Evolutionary conservation across 768 basidiomycete genomes (phyloP).

Genomic region (Coprinellus micaceus): DNA sequence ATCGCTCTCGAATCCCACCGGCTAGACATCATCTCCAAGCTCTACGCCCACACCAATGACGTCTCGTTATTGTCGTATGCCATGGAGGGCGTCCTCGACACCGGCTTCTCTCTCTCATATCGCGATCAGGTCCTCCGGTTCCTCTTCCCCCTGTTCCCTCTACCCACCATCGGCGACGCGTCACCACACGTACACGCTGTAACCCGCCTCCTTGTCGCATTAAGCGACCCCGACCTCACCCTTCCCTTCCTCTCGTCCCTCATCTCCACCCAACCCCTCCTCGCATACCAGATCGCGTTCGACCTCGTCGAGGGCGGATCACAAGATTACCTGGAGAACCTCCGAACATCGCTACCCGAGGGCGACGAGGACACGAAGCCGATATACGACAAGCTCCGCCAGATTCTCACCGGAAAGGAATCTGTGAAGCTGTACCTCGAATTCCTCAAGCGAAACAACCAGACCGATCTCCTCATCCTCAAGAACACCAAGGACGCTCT

Average conservation of each 20-base stretch:
- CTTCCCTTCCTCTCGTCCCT: slow-evolving; percentile 70
- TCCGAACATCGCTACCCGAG: slow-evolving; percentile 65
- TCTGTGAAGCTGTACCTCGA: slow-evolving; percentile 92
- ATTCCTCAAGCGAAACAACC: slow-evolving; percentile 93
- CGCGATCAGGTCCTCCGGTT: slow-evolving; percentile 78
- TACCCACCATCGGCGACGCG: slow-evolving; percentile 63
- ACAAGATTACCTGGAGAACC: slow-evolving; percentile 84
- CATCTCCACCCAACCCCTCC: slow-evolving; percentile 62
- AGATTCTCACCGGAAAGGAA: slow-evolving; percentile 86
- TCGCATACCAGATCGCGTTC: slow-evolving; percentile 95
- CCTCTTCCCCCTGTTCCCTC: slow-evolving; percentile 83
- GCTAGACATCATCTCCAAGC: slow-evolving; percentile 76
- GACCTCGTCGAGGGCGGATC: slow-evolving; percentile 92
- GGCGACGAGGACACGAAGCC: slow-evolving; percentile 57
- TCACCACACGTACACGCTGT: slow-evolving; percentile 76
- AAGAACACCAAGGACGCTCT: slow-evolving; percentile 94
- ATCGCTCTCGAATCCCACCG: slow-evolving; percentile 91
- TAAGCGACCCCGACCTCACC: slow-evolving; percentile 78
- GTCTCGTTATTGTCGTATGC: slow-evolving; percentile 82
- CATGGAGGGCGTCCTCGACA: slow-evolving; percentile 88
- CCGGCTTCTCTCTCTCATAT: slow-evolving; percentile 82
- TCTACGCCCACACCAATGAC: slow-evolving; percentile 74
- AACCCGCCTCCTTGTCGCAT: slow-evolving; percentile 85
- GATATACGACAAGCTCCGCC: slow-evolving; percentile 70
- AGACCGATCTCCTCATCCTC: slow-evolving; percentile 85